phyloP scores from a whole-genome alignment of 805 yeast species.

The Pichia cabralensis region DNA sequence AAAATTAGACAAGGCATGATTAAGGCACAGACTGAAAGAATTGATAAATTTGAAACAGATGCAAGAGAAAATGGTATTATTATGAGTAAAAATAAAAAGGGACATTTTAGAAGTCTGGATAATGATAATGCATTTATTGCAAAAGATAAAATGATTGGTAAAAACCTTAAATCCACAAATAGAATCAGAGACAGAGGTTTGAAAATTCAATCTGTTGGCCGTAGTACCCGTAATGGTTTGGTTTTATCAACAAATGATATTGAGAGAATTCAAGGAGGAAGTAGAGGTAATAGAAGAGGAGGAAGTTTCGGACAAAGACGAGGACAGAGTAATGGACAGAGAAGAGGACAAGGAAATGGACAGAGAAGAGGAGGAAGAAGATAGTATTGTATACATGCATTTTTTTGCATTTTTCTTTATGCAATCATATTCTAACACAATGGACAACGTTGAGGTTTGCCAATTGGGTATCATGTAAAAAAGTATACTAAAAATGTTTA shows the following conservation, averaged over 20 bases:
- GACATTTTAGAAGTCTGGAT: conserved; percentile 45
- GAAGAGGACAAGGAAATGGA: no score
- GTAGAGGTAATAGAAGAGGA: background rate
- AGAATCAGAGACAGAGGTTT: conserved; percentile 63
- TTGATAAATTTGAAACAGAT: conserved; percentile 53
- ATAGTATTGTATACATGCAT: no score
- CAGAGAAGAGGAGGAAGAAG: background rate
- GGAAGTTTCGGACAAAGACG: no score
- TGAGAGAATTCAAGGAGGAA: conserved; percentile 28
- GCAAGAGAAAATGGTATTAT: conserved; percentile 89
- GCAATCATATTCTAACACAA: no score
- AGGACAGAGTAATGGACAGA: no score
- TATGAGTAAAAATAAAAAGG: conserved; percentile 61
- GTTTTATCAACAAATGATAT: conserved; percentile 61
- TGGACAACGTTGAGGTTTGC: no score
- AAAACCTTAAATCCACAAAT: conserved; percentile 28
- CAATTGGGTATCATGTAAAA: no score
- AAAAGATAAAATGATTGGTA: conserved; percentile 43
- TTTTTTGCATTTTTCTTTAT: no score
- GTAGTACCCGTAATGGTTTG: conserved; percentile 69
- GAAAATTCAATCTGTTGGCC: conserved; percentile 66
- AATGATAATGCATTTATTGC: conserved; percentile 45
- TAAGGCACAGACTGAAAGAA: conserved; percentile 40
- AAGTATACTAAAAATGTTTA: no score
- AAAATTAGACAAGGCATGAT: conserved; percentile 78